A percentile compares a stretch with the other conserved stretches of the same genome.
phyloP scores from a whole-genome alignment of 176 grass and related monocot genomes.

The Pontederia crassipes region DNA sequence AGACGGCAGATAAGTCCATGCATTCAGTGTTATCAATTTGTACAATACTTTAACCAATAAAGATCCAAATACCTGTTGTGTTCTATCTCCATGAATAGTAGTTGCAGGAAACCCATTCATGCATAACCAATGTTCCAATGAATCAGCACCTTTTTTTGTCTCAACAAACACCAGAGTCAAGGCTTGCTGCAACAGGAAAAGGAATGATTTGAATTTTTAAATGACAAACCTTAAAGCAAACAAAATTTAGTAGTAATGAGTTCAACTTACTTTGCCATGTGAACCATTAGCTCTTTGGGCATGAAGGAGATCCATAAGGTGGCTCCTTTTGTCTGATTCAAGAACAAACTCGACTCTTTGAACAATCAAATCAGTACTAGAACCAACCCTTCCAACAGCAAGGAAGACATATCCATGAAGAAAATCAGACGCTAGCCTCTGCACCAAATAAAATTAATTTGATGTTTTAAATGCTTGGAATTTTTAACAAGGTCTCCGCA shows the following conservation, averaged over 20 bases:
- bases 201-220: background rate
- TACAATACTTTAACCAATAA: background rate
- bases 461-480: background rate
- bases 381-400: conserved; percentile 93
- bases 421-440: conserved; percentile 78
- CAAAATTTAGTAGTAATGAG: background rate
- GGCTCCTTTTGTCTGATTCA: conserved; percentile 73
- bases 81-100: conserved; percentile 85
- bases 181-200: conserved; percentile 39
- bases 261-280: conserved; percentile 58
- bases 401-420: conserved; percentile 72
- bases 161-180: conserved; percentile 90
- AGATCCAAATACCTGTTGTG: conserved; percentile 54
- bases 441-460: conserved; percentile 7
- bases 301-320: conserved; percentile 88
- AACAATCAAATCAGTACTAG: conserved; percentile 85
- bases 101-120: conserved; percentile 79
- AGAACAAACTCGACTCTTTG: conserved; percentile 86
- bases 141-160: conserved; percentile 86
- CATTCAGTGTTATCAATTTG: background rate
- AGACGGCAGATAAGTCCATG: too few relatives aligned
- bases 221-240: background rate
- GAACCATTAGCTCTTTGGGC: conserved; percentile 65
- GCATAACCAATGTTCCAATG: conserved; percentile 80
- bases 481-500: background rate